Evolutionary conservation across 192 early-diverging fungal genomes (phyloP), one percentile per base, ranked within the genome.

Genomic region (Coemansia furcata): DNA sequence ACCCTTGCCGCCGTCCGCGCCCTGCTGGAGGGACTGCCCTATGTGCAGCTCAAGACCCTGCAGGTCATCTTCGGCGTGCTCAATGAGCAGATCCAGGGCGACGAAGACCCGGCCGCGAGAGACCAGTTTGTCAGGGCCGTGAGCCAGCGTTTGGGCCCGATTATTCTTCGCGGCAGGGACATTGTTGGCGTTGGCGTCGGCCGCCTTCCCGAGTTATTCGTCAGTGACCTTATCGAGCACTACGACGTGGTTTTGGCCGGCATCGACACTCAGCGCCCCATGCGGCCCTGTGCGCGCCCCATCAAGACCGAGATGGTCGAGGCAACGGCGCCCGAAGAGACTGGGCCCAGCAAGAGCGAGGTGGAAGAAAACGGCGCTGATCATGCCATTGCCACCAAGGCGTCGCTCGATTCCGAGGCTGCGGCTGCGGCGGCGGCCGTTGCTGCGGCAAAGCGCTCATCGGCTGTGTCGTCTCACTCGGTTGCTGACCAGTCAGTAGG

Each of bases 151-250:
- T 62, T 84, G 33, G 83, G 83, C 8, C 78, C 83, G 23, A 73
- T 78, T 6, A 67, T 84, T 36, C 60, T 84, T 62, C 83, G 83
- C n/a, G 74, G 69, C 23, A 69, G 63, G 19, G 79, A 82, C 14
- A 72, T 74, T 19, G 68, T 76, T 9, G 71, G 79, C 9, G 71
- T 76, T 17, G 68, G 69, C 33, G 66, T 71, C 12, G 73, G 69
- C 65, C 69, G 79, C 3, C 62, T 82, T 17, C 79, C 70, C 15
- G 74, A 82, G 79, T 49, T 30, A 4, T 73, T 82, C 60, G 74
- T 62, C 3, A 40, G 67, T 0, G 71, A 76, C 46, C 74, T 82
- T 35, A 73, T 82, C 21, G 79, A 82, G 62, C 60, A 76, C 71
- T 82, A 82, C 44, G 74, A 82, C 52, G 71, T 67, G 33, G 60